Conservation (phyloP, 148 eudicot genomes). For the Vaccinium macrocarpon region DNA sequence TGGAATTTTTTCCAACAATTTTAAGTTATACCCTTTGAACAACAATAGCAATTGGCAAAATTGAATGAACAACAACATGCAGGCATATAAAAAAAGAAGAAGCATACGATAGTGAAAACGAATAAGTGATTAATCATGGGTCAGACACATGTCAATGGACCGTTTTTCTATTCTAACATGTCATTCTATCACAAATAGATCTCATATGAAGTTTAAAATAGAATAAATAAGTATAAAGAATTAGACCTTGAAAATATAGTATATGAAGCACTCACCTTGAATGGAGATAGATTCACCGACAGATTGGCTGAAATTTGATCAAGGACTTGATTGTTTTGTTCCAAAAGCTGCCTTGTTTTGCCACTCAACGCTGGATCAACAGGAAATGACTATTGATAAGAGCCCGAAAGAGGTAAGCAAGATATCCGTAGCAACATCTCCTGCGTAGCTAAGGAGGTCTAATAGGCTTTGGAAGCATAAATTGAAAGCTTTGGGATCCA, state of each 20-base stretch:
- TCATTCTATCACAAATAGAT: not conserved
- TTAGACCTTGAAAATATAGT: not conserved
- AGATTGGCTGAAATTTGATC: conserved; percentile 57
- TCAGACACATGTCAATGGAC: not conserved
- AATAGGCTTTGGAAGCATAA: conserved; percentile 1
- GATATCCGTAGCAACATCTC: not conserved
- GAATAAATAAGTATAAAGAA: not conserved
- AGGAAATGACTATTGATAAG: conserved; percentile 14
- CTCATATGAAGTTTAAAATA: not conserved
- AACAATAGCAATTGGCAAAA: not conserved
- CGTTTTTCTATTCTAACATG: not conserved
- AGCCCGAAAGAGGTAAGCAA: not conserved
- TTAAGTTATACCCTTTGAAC: not conserved
- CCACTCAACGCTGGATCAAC: conserved; percentile 48
- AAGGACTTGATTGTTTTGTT: conserved; percentile 54
- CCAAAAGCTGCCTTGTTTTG: conserved; percentile 56
- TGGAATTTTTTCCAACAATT: not conserved
- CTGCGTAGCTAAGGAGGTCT: not conserved
- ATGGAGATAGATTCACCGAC: conserved; percentile 45
- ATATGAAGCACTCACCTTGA: conserved; percentile 38
- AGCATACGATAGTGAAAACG: not conserved
- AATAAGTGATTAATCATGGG: not conserved
- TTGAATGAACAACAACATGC: not conserved
- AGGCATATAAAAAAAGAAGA: not conserved
- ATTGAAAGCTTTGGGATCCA: not conserved